Base-by-base conservation (phyloP, 176 grass and related monocot species). In the Metroxylon sagu region DNA sequence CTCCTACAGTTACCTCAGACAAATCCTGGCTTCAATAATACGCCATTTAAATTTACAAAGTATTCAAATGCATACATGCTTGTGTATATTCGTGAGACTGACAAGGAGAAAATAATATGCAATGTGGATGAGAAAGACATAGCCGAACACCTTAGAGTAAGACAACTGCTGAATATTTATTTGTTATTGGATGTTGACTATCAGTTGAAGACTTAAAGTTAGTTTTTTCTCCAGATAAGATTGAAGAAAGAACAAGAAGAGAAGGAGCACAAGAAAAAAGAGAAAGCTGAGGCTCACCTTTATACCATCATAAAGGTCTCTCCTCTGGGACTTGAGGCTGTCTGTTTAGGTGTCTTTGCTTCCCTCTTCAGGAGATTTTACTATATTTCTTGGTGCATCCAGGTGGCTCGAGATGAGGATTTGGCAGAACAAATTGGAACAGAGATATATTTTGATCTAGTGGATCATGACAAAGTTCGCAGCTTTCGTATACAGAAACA, bases 11-110 rank as follows among this genome's bases (percentile, higher is more conserved):
- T 85, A 43, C 86, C 78, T 43, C 86, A 82, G 59, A 76, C 78
- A 30, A 85, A 89, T 53, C 78, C 86, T 29, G 86, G 86, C 51
- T 14, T 85, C 23, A 79, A 89, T 62, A 85, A 73, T 23, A 70
- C 72, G 35, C 86, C 86, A 2, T 53, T 89, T 25, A 82, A 73
- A 61, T 89, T 89, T 76, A 89, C 78, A 19, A 89, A 89, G 54
- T 68, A 85, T 65, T 89, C 86, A 35, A 89, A 89, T 76, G 86
- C 86, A 57, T 89, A 89, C 54, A 89, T 89, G 86, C 86, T 89
- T 55, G 86, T 89, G 17, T 89, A 89, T 12, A 73, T 89, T 51
- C 82, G 86, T 56, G 86, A 89, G 78, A 89, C 75, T 55, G 82
- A 89, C 59, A 89, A 57, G 68, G 86, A 85, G 14, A 85, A 74